Evolutionary conservation across 2,329 filamentous ascomycete genomes (phyloP).

Genomic region (Thermoascus crustaceus): DNA sequence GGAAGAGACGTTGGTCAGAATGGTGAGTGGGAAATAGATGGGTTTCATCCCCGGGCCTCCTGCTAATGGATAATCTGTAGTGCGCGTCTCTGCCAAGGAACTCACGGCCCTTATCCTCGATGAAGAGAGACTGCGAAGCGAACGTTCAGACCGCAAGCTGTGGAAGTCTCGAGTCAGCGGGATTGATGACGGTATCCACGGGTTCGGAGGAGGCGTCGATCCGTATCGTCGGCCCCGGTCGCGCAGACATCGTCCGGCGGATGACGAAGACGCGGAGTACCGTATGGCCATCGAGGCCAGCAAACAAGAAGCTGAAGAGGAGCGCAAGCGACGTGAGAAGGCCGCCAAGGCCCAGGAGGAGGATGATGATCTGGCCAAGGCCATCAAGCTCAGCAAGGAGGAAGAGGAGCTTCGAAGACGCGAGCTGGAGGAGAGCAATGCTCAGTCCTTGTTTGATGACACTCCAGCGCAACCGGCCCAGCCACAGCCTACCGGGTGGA

Average conservation of each 20-base stretch:
- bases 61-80: conserved; percentile 40
- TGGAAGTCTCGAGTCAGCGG: conserved; percentile 97
- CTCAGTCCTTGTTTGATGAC: conserved; percentile 82
- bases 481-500: conserved; percentile 78
- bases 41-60: neutral
- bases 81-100: conserved; percentile 92
- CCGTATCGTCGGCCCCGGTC: conserved; percentile 37
- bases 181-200: conserved; percentile 63
- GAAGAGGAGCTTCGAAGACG: conserved; percentile 75
- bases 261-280: conserved; percentile 88
- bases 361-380: conserved; percentile 88
- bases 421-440: conserved; percentile 80
- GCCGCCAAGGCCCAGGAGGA: conserved; percentile 55
- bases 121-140: conserved; percentile 81
- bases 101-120: conserved; percentile 85
- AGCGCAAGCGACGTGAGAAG: conserved; percentile 61
- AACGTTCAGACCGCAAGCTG: conserved; percentile 81
- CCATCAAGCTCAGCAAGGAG: conserved; percentile 90
- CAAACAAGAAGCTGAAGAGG: conserved; percentile 90
- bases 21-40: conserved; percentile 50
- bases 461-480: conserved; percentile 55
- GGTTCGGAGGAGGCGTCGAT: conserved; percentile 34
- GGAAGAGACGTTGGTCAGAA: conserved; percentile 93
- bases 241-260: conserved; percentile 46
- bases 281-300: conserved; percentile 86